Evolutionary conservation across 257 asterid genomes (phyloP).

Genomic region (Solanum paucissectum): DNA sequence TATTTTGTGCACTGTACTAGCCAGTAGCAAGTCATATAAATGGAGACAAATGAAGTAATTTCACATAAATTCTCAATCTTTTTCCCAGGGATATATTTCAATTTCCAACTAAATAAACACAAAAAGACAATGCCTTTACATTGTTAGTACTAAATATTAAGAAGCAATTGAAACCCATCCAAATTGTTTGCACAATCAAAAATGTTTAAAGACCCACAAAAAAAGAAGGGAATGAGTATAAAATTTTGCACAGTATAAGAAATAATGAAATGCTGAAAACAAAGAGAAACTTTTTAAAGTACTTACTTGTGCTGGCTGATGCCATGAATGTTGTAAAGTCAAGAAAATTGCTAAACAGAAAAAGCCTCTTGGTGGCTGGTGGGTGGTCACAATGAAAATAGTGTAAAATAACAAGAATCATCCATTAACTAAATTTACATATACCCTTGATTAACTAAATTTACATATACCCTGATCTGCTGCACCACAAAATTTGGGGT

Average conservation of each 20-base stretch:
- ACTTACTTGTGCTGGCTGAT: background rate
- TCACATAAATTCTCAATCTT: background rate
- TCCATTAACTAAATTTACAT: no score
- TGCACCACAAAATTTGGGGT: no score
- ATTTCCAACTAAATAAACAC: background rate
- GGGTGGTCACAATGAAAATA: background rate
- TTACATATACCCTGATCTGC: fast-evolving
- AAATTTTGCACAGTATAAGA: background rate
- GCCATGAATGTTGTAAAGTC: background rate
- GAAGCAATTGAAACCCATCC: background rate
- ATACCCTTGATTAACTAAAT: no score
- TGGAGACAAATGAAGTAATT: background rate
- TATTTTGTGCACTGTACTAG: background rate
- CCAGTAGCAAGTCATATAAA: background rate
- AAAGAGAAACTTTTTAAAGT: background rate
- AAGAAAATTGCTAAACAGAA: background rate
- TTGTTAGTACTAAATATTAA: background rate
- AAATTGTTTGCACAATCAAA: background rate
- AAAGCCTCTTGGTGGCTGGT: background rate
- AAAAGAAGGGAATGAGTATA: background rate
- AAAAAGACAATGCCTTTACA: background rate
- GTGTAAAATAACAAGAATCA: background rate
- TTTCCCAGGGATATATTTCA: background rate
- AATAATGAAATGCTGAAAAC: background rate
- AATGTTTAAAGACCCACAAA: background rate